Conservation (phyloP, 192 early-diverging fungal species). For the Rhizoclosmatium sp. region DNA sequence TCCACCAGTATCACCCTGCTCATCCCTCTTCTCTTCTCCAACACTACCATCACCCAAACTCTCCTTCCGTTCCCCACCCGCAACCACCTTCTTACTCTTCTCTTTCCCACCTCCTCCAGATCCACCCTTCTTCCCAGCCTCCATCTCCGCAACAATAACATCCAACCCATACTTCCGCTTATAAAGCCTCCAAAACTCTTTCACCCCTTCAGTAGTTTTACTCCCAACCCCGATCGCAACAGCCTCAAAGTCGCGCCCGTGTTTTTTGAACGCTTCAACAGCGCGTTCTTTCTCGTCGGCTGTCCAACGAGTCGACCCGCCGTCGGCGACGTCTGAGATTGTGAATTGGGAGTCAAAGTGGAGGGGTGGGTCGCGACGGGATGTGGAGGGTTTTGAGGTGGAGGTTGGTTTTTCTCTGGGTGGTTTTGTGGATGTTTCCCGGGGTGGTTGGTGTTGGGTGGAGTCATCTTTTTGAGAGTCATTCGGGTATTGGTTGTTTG, state of each 20-base stretch:
- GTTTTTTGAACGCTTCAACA: constrained; percentile 67
- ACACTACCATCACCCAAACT: not conserved
- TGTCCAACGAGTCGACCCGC: constrained; percentile 54
- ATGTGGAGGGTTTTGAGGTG: constrained; percentile 1
- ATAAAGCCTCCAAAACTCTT: constrained; percentile 80
- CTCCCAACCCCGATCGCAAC: constrained; percentile 76
- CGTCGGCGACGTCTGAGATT: not conserved
- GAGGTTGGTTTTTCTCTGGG: not conserved
- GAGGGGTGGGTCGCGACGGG: constrained; percentile 9
- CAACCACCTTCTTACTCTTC: not conserved
- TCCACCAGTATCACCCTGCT: not conserved
- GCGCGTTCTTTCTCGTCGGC: constrained; percentile 68
- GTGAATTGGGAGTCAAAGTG: constrained; percentile 35
- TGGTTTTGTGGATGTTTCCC: not conserved
- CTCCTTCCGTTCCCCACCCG: constrained; percentile 13
- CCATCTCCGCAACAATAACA: constrained; percentile 6
- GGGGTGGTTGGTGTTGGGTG: not conserved
- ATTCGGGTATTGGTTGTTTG: too few species aligned
- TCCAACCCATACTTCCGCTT: constrained; percentile 63
- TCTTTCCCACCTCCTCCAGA: constrained; percentile 3
- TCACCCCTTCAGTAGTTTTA: constrained; percentile 81
- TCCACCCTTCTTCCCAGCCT: constrained; percentile 8
- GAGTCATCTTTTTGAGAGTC: too few species aligned
- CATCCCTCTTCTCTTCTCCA: constrained; percentile 8
- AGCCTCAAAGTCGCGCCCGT: constrained; percentile 75